phyloP scores from a whole-genome alignment of 352 stramenopile genomes.

The Blastocystis hominis region DNA sequence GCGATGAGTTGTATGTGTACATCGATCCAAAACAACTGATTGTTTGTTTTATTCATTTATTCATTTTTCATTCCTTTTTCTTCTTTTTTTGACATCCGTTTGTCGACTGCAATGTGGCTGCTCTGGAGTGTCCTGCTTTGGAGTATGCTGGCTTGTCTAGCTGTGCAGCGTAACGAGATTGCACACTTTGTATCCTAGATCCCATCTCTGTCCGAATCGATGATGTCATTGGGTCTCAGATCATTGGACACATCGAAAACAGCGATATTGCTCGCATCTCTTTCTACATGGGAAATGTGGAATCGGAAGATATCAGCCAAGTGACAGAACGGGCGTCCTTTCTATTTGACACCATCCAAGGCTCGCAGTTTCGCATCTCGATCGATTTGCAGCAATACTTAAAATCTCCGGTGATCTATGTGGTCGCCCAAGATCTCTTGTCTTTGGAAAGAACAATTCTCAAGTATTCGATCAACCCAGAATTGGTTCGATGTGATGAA shows the following conservation, averaged over 20 bases:
- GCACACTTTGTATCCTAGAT: too few species aligned
- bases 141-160: too few species aligned
- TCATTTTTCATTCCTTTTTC: too few species aligned
- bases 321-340: not conserved
- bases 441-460: not conserved
- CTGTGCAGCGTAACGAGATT: too few species aligned
- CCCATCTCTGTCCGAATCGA: not conserved
- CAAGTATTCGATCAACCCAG: not conserved
- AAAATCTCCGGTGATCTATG: not conserved
- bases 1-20: too few species aligned
- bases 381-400: not conserved
- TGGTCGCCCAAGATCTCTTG: not conserved
- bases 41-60: too few species aligned
- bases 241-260: not conserved
- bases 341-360: not conserved
- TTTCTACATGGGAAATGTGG: not conserved
- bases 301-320: too few species aligned
- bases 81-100: not conserved
- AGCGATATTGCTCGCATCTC: not conserved
- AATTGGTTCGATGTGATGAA: not conserved
- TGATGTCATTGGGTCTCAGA: not conserved
- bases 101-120: not conserved
- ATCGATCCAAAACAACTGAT: too few species aligned
- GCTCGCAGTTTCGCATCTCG: not conserved
- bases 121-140: too few species aligned